These are phyloP conservation scores for Adansonia rubrostipa DNA, from an alignment of 441 rosid genomes.

Conservation along the genomic window DNA sequence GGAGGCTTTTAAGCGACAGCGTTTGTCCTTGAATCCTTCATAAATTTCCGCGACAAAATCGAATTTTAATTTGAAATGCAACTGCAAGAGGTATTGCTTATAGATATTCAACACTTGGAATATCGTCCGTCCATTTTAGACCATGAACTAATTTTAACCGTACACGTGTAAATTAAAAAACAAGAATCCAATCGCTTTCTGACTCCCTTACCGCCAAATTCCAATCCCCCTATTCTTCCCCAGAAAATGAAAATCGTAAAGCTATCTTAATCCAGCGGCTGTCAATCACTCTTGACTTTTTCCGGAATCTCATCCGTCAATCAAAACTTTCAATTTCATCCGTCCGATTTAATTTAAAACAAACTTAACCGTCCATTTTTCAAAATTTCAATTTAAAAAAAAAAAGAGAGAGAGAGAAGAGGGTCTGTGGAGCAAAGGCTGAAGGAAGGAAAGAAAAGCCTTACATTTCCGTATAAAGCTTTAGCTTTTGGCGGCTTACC, in stretches of 20 bases:
- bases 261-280: constrained; percentile 40
- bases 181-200: constrained; percentile 22
- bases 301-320: constrained; percentile 44
- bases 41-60: not conserved
- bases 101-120: constrained; percentile 14
- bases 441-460: not conserved
- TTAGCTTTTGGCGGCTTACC: constrained; percentile 23
- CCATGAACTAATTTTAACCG: constrained; percentile 5
- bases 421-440: not conserved
- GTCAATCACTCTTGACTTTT: not conserved
- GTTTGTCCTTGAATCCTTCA: not conserved
- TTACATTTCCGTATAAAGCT: not conserved
- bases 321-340: constrained; percentile 37
- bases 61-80: not conserved
- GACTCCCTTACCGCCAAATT: constrained; percentile 63
- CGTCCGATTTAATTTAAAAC: constrained; percentile 40
- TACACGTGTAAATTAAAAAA: constrained; percentile 32
- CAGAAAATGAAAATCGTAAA: constrained; percentile 31
- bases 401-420: constrained; percentile 35
- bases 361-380: constrained; percentile 27
- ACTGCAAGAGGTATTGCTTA: not conserved
- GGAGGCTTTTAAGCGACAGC: not conserved
- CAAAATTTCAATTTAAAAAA: constrained; percentile 43
- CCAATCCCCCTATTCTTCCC: constrained; percentile 24
- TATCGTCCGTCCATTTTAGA: constrained; percentile 34